Conservation (phyloP, 352 stramenopile genomes). For the Globisporangium irregulare region DNA sequence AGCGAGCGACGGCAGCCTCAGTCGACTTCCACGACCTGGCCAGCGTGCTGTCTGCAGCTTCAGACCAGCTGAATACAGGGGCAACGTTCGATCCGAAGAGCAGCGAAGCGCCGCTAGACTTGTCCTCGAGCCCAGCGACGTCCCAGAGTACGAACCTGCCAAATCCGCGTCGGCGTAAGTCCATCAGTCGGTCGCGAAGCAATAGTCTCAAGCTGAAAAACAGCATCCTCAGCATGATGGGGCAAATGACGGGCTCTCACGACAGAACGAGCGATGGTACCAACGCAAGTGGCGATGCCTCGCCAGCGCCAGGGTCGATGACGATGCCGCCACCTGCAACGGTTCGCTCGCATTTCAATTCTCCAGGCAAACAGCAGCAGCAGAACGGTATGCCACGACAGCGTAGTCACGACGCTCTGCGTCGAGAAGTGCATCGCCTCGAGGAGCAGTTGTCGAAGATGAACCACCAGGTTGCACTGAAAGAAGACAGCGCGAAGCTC, state of each 20-base stretch:
- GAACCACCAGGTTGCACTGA: conserved; percentile 59
- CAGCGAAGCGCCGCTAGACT: background rate
- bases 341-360: conserved; percentile 5
- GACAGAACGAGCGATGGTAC: conserved; percentile 22
- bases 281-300: background rate
- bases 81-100: background rate
- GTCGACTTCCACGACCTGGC: conserved; percentile 54
- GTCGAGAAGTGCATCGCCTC: conserved; percentile 50
- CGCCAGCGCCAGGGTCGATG: conserved; percentile 3
- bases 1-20: conserved; percentile 20
- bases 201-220: conserved; percentile 61
- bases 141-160: conserved; percentile 29
- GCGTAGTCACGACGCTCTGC: conserved; percentile 43
- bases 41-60: conserved; percentile 27
- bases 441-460: conserved; percentile 62
- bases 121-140: conserved; percentile 6
- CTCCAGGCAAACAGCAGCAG: conserved; percentile 9
- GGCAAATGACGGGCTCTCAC: conserved; percentile 43
- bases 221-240: conserved; percentile 62
- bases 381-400: conserved; percentile 10
- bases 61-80: conserved; percentile 4
- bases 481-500: conserved; percentile 57
- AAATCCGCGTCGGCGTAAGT: conserved; percentile 49
- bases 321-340: background rate
- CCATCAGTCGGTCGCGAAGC: conserved; percentile 53